Evolutionary conservation across 2,329 filamentous ascomycete genomes (phyloP).

Genomic region (Alternaria metachromatica): DNA sequence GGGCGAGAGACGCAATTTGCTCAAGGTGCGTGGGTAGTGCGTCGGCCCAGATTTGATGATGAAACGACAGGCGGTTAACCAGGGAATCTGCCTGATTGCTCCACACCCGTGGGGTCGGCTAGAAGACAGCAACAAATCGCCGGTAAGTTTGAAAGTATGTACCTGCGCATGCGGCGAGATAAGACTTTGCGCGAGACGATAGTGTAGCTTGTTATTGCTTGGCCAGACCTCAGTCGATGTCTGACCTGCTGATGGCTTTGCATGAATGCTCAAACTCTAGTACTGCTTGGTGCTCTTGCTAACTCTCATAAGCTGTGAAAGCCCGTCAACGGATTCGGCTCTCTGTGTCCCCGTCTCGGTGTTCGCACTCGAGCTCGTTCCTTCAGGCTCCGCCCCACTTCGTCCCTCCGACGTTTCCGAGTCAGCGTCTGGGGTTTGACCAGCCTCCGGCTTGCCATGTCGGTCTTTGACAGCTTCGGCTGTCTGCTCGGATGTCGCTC

Average conservation of each 20-base stretch:
- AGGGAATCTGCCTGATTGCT: background rate
- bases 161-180: background rate
- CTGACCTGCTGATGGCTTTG: background rate
- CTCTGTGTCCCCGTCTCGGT: background rate
- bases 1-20: slow-evolving; percentile 5
- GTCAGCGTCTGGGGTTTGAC: slow-evolving; percentile 3
- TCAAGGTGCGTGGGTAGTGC: background rate
- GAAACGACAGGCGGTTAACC: background rate
- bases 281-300: background rate
- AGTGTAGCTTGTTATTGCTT: slow-evolving; percentile 1
- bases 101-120: background rate
- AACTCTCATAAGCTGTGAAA: slow-evolving; percentile 2
- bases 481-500: background rate
- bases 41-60: background rate
- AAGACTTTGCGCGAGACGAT: background rate
- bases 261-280: background rate
- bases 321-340: background rate
- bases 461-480: background rate
- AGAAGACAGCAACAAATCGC: background rate
- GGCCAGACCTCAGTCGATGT: background rate
- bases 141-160: background rate
- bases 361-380: background rate
- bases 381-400: background rate
- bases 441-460: background rate
- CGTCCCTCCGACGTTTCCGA: slow-evolving; percentile 3